Evolutionary conservation across 768 basidiomycete species (phyloP), one percentile per base, ranked within the genome.

Genomic region (Mycena capillaripes): DNA sequence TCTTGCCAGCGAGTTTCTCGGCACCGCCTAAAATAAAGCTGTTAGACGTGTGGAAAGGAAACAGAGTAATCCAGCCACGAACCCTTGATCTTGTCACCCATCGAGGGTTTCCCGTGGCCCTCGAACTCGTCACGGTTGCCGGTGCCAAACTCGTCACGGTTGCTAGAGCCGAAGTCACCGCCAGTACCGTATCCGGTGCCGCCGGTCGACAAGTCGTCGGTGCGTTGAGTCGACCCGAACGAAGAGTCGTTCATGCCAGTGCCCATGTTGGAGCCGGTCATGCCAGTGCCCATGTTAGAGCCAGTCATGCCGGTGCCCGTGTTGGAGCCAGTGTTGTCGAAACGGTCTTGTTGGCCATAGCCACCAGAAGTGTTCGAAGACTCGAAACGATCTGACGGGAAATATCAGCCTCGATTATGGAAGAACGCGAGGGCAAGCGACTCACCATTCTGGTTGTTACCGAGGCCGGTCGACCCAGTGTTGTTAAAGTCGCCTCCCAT

Each of bases 11-110:
- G 14, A 74, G 58, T 38, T 74, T 65, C 46, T 70, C 69, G 16
- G 65, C 72, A 0, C 65, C 72, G 14, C 72, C 72, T 70, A 32
- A 38, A 38, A 38, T 38, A 34, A 36, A 9, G 17, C 0, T 32
- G 14, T 52, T n/a, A n/a, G n/a, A n/a, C n/a, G n/a, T n/a, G n/a
- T n/a, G n/a, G n/a, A n/a, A 34, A 34, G 3, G 8, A 10, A 19
- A 40, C 9, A 46, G 25, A 44, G 12, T 29, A 12, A 29, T 7
- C n/a, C n/a, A 25, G 23, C 27, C 32, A 65, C 38, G 57, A 12
- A 71, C 70, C 70, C n/a, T 32, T 73, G 30, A 73, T 12, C 53
- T 73, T 73, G 58, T 73, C 68, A 27, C 72, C 68, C 68, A 69
- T 73, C 7, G 21, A 27, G 0, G 58, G 55, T 50, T 73, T 69